Evolutionary conservation across 2,329 filamentous ascomycete species (phyloP), one percentile per base, ranked within the genome.

Genomic region (Metarhizium brunneum): DNA sequence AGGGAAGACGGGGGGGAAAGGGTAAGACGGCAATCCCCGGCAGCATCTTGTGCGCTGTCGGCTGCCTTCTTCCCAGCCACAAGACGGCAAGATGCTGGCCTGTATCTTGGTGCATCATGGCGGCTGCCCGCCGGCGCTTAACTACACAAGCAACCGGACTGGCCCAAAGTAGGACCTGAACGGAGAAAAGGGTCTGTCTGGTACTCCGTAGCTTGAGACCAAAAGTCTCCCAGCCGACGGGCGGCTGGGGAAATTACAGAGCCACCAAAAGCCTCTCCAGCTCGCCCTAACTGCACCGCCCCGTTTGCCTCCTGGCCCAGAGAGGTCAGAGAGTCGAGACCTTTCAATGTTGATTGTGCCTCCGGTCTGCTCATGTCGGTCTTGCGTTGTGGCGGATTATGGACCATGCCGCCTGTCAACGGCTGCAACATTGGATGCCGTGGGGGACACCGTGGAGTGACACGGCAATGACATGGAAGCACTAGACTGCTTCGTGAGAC

Each of bases 121-220:
- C 52, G 52, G 42, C 45, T 54, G 47, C 7, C 30, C 38, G 35
- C 35, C 52, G 45, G 52, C 52, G 52, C 52, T 50, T 54, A 54
- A 42, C 14, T 13, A 50, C 14, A 48, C 51, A 25, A 53, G 32
- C 32, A 7, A 11, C 25, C 25, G 25, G 25, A 25, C 32, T 35
- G 32, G 32, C 32, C 10, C 32, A 8, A 35, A 35, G 10, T 35
- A 35, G 32, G 10, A 35, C 6, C 32, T 35, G 32, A 7, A 25
- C 25, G 25, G 25, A 25, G 25, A 25, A 25, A 25, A 25, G 25
- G 25, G 25, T 25, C 25, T 25, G 25, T 25, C 25, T 25, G 25
- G 25, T 25, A 3, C 25, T 25, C 25, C 25, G 25, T 25, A 4
- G 25, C 25, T 25, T 25, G 4, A 25, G 25, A 25, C 25, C 25